Evolutionary conservation across 2,329 filamentous ascomycete genomes (phyloP).

Genomic region (Zymoseptoria pseudotritici): DNA sequence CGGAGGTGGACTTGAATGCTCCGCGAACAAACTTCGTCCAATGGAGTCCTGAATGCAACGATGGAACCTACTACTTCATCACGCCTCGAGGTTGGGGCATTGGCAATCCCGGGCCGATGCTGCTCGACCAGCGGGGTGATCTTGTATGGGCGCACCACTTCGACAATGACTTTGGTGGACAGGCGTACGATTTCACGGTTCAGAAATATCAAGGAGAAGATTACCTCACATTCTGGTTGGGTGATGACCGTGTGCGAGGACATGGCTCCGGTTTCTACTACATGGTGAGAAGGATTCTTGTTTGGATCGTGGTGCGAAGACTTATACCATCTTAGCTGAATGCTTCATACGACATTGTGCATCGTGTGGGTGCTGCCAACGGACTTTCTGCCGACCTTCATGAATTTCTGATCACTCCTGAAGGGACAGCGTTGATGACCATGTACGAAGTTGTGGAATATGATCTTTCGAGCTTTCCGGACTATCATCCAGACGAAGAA

Average conservation of each 20-base stretch:
- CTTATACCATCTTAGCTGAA: slow-evolving; percentile 22
- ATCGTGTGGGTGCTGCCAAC: slow-evolving; percentile 34
- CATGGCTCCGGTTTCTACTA: slow-evolving; percentile 30
- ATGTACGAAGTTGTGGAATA: slow-evolving; percentile 31
- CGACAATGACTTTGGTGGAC: slow-evolving; percentile 26
- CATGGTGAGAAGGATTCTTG: slow-evolving; percentile 19
- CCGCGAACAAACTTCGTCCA: slow-evolving; percentile 24
- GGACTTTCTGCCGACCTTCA: slow-evolving; percentile 35
- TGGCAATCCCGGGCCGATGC: slow-evolving; percentile 26
- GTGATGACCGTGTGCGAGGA: slow-evolving; percentile 31
- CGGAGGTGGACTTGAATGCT: slow-evolving; percentile 16
- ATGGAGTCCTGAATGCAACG: slow-evolving; percentile 22
- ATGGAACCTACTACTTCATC: slow-evolving; percentile 25
- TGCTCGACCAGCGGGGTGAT: slow-evolving; percentile 25
- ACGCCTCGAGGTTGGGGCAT: slow-evolving; percentile 28
- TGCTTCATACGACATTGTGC: slow-evolving; percentile 33
- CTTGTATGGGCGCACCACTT: slow-evolving; percentile 28
- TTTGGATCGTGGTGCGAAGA: background rate
- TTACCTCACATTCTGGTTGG: slow-evolving; percentile 34
- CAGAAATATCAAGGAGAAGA: slow-evolving; percentile 30
- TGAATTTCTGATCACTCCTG: slow-evolving; percentile 37
- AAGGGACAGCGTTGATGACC: slow-evolving; percentile 38
- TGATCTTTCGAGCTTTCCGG: slow-evolving; percentile 18
- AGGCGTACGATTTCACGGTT: slow-evolving; percentile 31
- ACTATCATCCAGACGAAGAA: slow-evolving; percentile 14